Evolutionary conservation across 345 rosid genomes (phyloP).

Genomic region (Boechera divaricarpa): DNA sequence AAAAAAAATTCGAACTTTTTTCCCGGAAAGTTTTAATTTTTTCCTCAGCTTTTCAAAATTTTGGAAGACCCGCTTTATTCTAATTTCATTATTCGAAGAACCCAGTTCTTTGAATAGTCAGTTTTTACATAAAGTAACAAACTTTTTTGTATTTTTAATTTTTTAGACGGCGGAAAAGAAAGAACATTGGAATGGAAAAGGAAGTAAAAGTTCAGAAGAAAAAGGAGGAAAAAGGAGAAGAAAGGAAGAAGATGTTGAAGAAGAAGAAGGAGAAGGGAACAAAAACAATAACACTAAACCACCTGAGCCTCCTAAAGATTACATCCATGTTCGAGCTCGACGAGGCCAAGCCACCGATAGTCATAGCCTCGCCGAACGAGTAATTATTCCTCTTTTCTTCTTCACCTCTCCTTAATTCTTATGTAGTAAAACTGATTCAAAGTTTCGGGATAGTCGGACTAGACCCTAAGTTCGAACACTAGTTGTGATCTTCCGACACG

Average conservation of each 20-base stretch:
- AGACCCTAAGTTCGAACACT: neutral
- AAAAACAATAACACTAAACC: slow-evolving; percentile 44
- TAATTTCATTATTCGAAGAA: neutral
- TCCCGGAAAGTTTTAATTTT: neutral
- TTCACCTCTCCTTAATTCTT: neutral
- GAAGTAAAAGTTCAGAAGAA: slow-evolving; percentile 43
- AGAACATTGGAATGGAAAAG: slow-evolving; percentile 45
- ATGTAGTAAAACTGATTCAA: neutral
- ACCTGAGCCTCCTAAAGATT: slow-evolving; percentile 72
- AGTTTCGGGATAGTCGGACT: neutral
- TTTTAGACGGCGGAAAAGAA: slow-evolving; percentile 47
- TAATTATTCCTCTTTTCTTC: slow-evolving; percentile 30
- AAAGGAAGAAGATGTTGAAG: slow-evolving; percentile 10
- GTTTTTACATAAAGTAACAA: slow-evolving; percentile 22
- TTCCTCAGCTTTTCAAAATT: neutral
- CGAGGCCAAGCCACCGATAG: slow-evolving; percentile 99
- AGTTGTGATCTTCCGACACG: neutral
- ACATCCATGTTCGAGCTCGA: slow-evolving; percentile 91
- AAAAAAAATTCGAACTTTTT: neutral
- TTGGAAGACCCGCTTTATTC: neutral
- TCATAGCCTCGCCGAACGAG: slow-evolving; percentile 97
- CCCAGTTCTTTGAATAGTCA: slow-evolving; percentile 7
- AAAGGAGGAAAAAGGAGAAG: slow-evolving; percentile 45
- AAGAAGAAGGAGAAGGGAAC: slow-evolving; percentile 8
- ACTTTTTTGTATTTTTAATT: neutral